Percentiles rank a stretch among this genome's conserved stretches.
phyloP scores from a whole-genome alignment of 2,329 filamentous ascomycete genomes.

The Onygenales sp. region DNA sequence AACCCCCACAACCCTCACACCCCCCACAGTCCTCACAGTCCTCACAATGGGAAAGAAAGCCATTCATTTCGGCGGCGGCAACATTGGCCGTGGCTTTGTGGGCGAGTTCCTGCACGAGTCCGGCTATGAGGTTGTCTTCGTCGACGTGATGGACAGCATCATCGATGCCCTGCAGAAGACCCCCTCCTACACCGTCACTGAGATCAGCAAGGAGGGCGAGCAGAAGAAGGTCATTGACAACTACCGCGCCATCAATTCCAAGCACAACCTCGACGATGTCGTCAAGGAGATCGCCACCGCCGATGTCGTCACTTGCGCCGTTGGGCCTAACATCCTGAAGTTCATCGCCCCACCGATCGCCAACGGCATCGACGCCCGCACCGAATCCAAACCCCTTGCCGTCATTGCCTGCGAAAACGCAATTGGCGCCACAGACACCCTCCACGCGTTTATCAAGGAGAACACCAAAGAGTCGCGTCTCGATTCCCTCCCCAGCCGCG shows the following conservation, averaged over 20 bases:
- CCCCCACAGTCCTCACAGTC: background rate
- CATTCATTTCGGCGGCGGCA: slow-evolving; percentile 78
- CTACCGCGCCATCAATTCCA: slow-evolving; percentile 95
- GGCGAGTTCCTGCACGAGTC: slow-evolving; percentile 90
- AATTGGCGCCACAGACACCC: slow-evolving; percentile 84
- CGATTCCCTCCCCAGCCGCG: slow-evolving; percentile 60
- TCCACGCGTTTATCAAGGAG: slow-evolving; percentile 70
- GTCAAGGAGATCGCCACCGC: slow-evolving; percentile 78
- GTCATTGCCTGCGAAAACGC: slow-evolving; percentile 98
- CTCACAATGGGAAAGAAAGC: slow-evolving; percentile 47
- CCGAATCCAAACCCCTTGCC: slow-evolving; percentile 57
- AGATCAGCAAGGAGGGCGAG: slow-evolving; percentile 79
- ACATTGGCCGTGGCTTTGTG: slow-evolving; percentile 80
- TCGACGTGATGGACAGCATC: slow-evolving; percentile 79
- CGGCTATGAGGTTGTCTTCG: slow-evolving; percentile 91
- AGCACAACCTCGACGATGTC: slow-evolving; percentile 69
- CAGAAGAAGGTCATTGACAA: slow-evolving; percentile 77
- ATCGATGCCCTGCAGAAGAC: slow-evolving; percentile 70
- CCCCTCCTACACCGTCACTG: slow-evolving; percentile 79
- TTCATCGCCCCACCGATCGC: slow-evolving; percentile 95
- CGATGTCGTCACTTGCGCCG: slow-evolving; percentile 90
- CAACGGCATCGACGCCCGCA: slow-evolving; percentile 77
- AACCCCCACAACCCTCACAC: background rate
- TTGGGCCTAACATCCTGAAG: slow-evolving; percentile 90
- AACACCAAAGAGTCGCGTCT: slow-evolving; percentile 63